Evolutionary conservation across 768 basidiomycete species (phyloP).

Genomic region (Boletus eberwhitei): DNA sequence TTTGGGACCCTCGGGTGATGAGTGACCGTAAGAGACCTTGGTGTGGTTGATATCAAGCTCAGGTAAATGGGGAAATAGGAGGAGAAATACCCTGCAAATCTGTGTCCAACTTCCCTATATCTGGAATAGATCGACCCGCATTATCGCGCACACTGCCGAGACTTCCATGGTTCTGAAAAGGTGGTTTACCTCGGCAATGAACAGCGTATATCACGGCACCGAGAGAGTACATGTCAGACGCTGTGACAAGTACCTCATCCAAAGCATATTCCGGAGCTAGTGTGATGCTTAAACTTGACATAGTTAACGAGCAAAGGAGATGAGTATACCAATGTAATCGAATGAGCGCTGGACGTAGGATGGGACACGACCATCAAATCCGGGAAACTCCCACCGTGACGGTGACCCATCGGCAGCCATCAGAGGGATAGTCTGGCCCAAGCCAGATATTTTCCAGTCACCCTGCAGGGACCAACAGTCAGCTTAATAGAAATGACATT

Average conservation of each 20-base stretch:
- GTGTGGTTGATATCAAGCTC: slow-evolving; percentile 5
- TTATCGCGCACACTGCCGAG: slow-evolving; percentile 68
- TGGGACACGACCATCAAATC: slow-evolving; percentile 78
- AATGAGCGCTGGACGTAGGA: slow-evolving; percentile 85
- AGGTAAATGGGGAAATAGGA: neutral
- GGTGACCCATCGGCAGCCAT: slow-evolving; percentile 63
- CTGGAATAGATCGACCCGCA: slow-evolving; percentile 57
- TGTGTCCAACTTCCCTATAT: slow-evolving; percentile 61
- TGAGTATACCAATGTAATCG: slow-evolving; percentile 79
- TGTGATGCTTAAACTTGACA: slow-evolving; percentile 5
- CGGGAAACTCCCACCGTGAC: slow-evolving; percentile 87
- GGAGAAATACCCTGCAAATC: slow-evolving; percentile 65
- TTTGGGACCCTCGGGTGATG: slow-evolving; percentile 72
- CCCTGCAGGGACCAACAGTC: slow-evolving; percentile 52
- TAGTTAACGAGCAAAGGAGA: neutral
- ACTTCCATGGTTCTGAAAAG: slow-evolving; percentile 82
- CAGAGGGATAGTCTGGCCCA: slow-evolving; percentile 83
- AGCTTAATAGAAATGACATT: neutral
- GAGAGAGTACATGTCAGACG: slow-evolving; percentile 91
- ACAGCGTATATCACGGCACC: slow-evolving; percentile 91
- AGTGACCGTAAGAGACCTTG: slow-evolving; percentile 76
- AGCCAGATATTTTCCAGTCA: slow-evolving; percentile 95
- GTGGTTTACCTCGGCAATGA: slow-evolving; percentile 82
- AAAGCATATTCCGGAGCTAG: slow-evolving; percentile 92
- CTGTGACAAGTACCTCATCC: slow-evolving; percentile 81